These are phyloP conservation scores for Magnolia sinica DNA, from an alignment of 164 flowering plant species.

Conservation along the genomic window DNA sequence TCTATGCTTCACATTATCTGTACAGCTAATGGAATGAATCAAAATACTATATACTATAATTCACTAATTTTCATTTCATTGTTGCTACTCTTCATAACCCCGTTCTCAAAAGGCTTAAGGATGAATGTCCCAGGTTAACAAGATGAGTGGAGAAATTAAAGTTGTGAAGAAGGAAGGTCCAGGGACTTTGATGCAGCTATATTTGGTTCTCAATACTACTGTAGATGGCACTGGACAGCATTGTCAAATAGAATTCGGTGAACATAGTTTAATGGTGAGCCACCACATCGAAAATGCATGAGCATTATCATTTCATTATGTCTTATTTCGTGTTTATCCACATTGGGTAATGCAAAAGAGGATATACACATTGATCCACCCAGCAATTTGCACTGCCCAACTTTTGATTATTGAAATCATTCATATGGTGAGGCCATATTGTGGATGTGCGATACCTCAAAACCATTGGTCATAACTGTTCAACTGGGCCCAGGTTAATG, in stretches of 20 bases:
- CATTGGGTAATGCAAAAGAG: too few species aligned
- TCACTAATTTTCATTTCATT: background rate
- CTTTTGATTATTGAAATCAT: too few species aligned
- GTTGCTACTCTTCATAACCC: background rate
- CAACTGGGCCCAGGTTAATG: too few species aligned
- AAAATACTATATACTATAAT: background rate
- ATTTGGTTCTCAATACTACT: slow-evolving; percentile 57
- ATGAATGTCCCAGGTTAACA: slow-evolving; percentile 52
- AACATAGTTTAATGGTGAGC: slow-evolving; percentile 54
- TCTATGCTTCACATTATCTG: too few species aligned
- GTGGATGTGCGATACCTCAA: too few species aligned
- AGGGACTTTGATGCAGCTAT: slow-evolving; percentile 84
- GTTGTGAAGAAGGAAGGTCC: slow-evolving; percentile 78
- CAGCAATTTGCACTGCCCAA: too few species aligned
- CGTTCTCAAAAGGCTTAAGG: background rate
- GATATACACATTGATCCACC: too few species aligned
- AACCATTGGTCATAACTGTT: too few species aligned
- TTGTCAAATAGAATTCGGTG: slow-evolving; percentile 34
- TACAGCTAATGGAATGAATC: background rate
- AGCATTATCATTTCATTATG: background rate
- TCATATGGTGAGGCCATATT: too few species aligned
- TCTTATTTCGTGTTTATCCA: background rate
- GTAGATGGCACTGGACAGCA: slow-evolving; percentile 36
- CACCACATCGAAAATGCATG: background rate
- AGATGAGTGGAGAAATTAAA: slow-evolving; percentile 97